Evolutionary conservation across 2,329 filamentous ascomycete species (phyloP).

Genomic region (Xylaria sp.): DNA sequence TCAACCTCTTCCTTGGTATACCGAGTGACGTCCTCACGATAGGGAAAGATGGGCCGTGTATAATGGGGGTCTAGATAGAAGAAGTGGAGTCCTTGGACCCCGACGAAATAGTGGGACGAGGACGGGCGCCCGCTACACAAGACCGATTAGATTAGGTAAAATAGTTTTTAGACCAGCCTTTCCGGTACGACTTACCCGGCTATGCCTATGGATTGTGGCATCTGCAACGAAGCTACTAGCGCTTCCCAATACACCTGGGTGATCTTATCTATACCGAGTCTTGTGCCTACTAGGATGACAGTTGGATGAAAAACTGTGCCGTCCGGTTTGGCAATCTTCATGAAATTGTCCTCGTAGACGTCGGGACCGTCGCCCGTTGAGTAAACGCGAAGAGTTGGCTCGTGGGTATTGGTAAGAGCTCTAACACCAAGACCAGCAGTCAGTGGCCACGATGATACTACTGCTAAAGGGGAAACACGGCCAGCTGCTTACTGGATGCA

Average conservation of each 20-base stretch:
- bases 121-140: conserved; percentile 84
- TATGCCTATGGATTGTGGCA: conserved; percentile 94
- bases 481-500: conserved; percentile 82
- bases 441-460: conserved; percentile 18
- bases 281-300: conserved; percentile 86
- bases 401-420: conserved; percentile 76
- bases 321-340: conserved; percentile 77
- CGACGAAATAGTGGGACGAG: conserved; percentile 77
- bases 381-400: conserved; percentile 80
- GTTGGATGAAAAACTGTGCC: conserved; percentile 80
- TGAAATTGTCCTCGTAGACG: conserved; percentile 90
- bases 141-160: conserved; percentile 31
- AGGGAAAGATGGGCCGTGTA: conserved; percentile 79
- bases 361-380: conserved; percentile 90
- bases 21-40: conserved; percentile 64
- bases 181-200: conserved; percentile 74
- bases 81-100: conserved; percentile 75
- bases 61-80: conserved; percentile 97
- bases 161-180: not conserved
- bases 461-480: not conserved
- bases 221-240: conserved; percentile 84
- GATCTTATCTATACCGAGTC: conserved; percentile 92
- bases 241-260: conserved; percentile 96
- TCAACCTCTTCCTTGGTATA: conserved; percentile 80
- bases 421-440: conserved; percentile 58